Percentiles rank a stretch among this genome's conserved stretches.
These are phyloP conservation scores for Mortierella sp. DNA, from an alignment of 371 early-diverging fungal genomes.

Conservation along the genomic window DNA sequence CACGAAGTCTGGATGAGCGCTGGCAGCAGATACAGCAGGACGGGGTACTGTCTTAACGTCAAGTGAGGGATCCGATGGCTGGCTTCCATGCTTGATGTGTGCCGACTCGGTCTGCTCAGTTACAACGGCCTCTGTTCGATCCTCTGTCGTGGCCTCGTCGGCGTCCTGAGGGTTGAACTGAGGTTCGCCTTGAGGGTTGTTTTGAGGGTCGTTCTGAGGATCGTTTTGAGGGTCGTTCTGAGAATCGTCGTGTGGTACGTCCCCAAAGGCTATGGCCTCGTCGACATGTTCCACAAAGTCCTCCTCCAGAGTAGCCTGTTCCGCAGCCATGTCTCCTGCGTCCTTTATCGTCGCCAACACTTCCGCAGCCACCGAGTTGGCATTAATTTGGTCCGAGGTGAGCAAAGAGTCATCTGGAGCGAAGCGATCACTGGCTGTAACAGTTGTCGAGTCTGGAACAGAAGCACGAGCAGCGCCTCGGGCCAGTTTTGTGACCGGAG, in stretches of 20 bases:
- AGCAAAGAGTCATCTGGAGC: background rate
- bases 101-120: background rate
- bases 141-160: background rate
- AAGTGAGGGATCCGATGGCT: background rate
- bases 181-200: too few species aligned
- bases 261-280: background rate
- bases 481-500: background rate
- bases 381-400: background rate
- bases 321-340: background rate
- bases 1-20: background rate
- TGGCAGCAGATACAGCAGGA: background rate
- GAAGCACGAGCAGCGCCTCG: background rate
- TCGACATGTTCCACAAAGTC: conserved; percentile 1
- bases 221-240: background rate
- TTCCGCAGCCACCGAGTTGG: background rate
- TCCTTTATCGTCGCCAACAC: background rate
- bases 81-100: too few species aligned
- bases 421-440: background rate
- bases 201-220: too few species aligned
- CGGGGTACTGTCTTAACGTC: background rate
- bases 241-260: background rate
- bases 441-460: background rate
- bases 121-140: background rate
- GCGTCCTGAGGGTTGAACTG: too few species aligned
- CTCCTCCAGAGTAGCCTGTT: background rate